Percentiles rank a stretch among this genome's conserved stretches.
These are phyloP conservation scores for Dovyalis caffra DNA, from an alignment of 345 rosid genomes.

Conservation along the genomic window DNA sequence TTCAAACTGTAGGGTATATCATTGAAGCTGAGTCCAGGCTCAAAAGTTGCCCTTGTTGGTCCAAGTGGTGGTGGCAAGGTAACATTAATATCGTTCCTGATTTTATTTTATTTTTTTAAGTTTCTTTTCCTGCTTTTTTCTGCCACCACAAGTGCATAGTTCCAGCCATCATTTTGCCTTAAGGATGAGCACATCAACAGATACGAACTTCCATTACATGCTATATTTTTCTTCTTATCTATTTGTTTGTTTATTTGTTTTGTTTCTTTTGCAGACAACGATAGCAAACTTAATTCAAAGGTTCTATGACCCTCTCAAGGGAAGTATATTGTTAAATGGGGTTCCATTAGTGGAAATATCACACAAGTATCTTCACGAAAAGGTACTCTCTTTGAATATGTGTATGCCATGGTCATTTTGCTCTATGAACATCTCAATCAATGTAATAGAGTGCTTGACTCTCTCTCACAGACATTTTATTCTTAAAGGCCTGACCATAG, in stretches of 20 bases:
- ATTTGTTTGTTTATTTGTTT: too few relatives aligned
- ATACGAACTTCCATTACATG: neutral
- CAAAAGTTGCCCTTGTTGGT: constrained; percentile 93
- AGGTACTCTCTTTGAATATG: constrained; percentile 48
- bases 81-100: constrained; percentile 18
- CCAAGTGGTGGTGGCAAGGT: constrained; percentile 99
- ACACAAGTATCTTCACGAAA: constrained; percentile 73
- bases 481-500: too few relatives aligned
- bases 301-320: constrained; percentile 87
- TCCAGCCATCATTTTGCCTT: neutral
- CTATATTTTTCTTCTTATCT: neutral
- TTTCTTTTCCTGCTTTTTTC: neutral
- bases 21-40: constrained; percentile 72
- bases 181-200: neutral
- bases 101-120: neutral
- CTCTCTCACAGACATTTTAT: too few relatives aligned
- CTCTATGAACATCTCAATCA: too few relatives aligned
- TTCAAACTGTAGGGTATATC: constrained; percentile 68
- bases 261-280: constrained; percentile 63
- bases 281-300: constrained; percentile 89
- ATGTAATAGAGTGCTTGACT: too few relatives aligned
- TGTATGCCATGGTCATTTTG: neutral
- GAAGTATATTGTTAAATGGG: constrained; percentile 74
- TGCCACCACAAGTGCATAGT: neutral
- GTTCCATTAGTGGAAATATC: constrained; percentile 77